phyloP scores from a whole-genome alignment of 2,329 filamentous ascomycete species.

The Apiospora phragmitis region DNA sequence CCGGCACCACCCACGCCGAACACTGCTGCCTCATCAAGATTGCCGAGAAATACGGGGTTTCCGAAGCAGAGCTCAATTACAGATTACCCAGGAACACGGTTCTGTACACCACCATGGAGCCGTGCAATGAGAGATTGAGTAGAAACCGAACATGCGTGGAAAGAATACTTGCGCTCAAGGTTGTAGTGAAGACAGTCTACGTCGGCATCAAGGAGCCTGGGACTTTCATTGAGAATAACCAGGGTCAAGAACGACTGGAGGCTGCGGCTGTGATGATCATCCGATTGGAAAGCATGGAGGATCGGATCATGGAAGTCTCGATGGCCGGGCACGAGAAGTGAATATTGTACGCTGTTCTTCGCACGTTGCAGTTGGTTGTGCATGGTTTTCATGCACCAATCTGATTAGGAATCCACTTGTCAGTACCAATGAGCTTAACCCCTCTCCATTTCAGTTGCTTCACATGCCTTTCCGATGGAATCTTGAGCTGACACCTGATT shows the following conservation, averaged over 20 bases:
- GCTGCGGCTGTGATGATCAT: not conserved
- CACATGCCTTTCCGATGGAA: too few relatives aligned
- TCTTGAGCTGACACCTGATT: too few relatives aligned
- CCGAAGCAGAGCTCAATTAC: slow-evolving; percentile 35
- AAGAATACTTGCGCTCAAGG: slow-evolving; percentile 34
- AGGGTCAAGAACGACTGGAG: not conserved
- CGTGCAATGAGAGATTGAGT: slow-evolving; percentile 42
- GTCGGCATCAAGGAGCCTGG: not conserved
- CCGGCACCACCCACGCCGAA: slow-evolving; percentile 42
- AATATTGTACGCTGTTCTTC: too few relatives aligned
- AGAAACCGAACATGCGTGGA: slow-evolving; percentile 38
- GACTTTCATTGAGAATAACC: not conserved
- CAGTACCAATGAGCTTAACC: too few relatives aligned
- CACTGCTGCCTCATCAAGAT: slow-evolving; percentile 48
- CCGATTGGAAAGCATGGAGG: not conserved
- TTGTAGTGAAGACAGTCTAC: not conserved
- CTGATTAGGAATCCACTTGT: too few relatives aligned
- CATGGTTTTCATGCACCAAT: too few relatives aligned
- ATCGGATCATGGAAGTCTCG: not conserved
- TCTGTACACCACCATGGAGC: slow-evolving; percentile 48
- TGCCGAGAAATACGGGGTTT: slow-evolving; percentile 35
- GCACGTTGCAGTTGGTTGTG: too few relatives aligned
- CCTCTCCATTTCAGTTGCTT: too few relatives aligned
- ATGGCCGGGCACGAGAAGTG: not conserved
- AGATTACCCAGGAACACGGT: slow-evolving; percentile 39